Base-by-base conservation (phyloP, 345 rosid genomes). In the Salix purpurea region DNA sequence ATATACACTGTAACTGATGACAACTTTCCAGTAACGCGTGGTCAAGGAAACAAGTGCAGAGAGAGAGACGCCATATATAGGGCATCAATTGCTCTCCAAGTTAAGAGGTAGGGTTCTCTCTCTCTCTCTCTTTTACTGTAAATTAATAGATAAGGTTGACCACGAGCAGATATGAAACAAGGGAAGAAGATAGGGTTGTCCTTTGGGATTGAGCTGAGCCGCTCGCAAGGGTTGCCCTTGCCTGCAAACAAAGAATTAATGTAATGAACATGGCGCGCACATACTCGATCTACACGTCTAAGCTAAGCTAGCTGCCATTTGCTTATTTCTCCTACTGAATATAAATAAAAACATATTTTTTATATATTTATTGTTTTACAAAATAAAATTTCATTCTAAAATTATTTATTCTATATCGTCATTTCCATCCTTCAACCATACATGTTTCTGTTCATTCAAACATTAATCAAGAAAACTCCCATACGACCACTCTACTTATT, bases 21-120 rank as follows among this genome's bases (percentile, higher is more conserved):
- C 60, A 72, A 34, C 23, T 30, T 69, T 68, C 46, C 14, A 14
- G 37, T 72, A 54, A 78, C 65, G 44, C 66, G 30, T 75, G 72
- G 60, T 70, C 74, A 75, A 36, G 34, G 11, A n/a, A 54, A 26
- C 4, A 26, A 71, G 13, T 56, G 74, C n/a, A 32, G 34, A 32
- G 34, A 32, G 4, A 32, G 34, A 56, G 56, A 48, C 26, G 5
- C 4, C 30, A 8, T 42, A 8, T 0, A 5, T 34, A 32, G 50
- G 30, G 67, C 34, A 65, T 48, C 14, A 54, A 16, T 0, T 23
- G 48, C 24, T 58, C 68, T 82, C 23, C 9, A 74, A 66, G 77
- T 75, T 75, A 24, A 79, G 68, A 77, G 66, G 69, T 80, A 80
- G 86, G 86, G 86, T 78, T 77, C 68, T 74, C 18, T 21, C 50